Evolutionary conservation across 2,329 filamentous ascomycete species (phyloP), one percentile per base, ranked within the genome.

Genomic region (Bipolaris oryzae): DNA sequence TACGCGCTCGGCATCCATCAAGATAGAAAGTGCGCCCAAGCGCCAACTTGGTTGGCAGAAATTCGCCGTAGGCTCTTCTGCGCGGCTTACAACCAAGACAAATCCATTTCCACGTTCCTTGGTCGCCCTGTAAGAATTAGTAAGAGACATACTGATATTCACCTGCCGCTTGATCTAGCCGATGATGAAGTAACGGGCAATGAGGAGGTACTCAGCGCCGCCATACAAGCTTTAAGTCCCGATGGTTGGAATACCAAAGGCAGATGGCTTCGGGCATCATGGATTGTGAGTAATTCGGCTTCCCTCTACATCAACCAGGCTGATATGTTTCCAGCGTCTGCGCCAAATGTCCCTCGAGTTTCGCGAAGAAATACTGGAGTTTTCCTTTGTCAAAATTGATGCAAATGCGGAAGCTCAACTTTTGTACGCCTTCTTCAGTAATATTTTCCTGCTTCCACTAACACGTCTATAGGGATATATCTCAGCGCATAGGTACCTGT

Each of bases 191-290:
- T 72, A 2, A 64, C 63, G 3, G 61, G 62, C 23, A 57, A 68
- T 10, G 72, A 58, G 21, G 46, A 53, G 9, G 55, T 53, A 0
- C 25, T 73, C 0, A 35, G 57, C 1, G 25, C 46, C 20, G 70
- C 70, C 3, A 67, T 68, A 21, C 43, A 57, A 38, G 46, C 34
- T 9, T 57, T 75, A 6, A 71, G 72, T 38, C 33, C 51, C 7
- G 58, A 70, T 15, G 71, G 71, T 3, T 75, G 73, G 83, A 85
- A 83, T 38, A 71, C 67, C 5, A 57, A 67, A 35, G 54, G 63
- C 4, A 59, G 60, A 18, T 68, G 68, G 57, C 44, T 66, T 4
- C 61, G 71, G 28, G 66, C 67, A n/a, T 65, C 64, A 7, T 74
- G 69, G 68, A 67, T 71, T 20, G 60, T 69, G 50, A 21, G 60